Base-by-base conservation (phyloP, 164 flowering plant species). In the Annona cherimola region DNA sequence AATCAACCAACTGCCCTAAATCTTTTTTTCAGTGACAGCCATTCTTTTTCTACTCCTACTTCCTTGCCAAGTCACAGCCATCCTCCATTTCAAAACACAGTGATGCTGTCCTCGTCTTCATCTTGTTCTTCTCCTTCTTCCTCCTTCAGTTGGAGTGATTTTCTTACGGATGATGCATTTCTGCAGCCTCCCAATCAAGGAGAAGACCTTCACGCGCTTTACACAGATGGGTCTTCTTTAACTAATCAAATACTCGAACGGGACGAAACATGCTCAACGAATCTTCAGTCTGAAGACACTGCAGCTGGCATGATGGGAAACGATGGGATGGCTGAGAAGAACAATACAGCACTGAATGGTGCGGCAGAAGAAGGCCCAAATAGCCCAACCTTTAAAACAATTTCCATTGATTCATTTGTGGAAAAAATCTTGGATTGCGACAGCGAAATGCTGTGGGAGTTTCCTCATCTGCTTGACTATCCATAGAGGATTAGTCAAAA, bases 361-460 rank as follows among this genome's bases (percentile, higher is more conserved):
- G 20, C 62, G 40, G 42, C 39, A 65, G 14, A 18, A 43, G 42
- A 16, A 65, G 69, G 68, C n/a, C 2, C 67, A 71, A 4, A 35
- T 61, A 44, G 67, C 4, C 11, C 61, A 60, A 77, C 46, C 26
- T 46, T 42, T 35, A 78, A 69, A 62, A 61, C 75, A 61, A 71
- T 81, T 77, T 83, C 90, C 7, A 75, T 42, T 60, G 81, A 72
- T 54, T 86, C 95, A 2, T 93, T 94, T 71, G 84, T 90, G 66
- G 89, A 91, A 43, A 71, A 76, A 7, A 84, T 94, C 65, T 75
- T 94, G 82, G 88, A 87, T 73, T 78, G 70, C 41, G 94, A 91
- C 71, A 79, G 76, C 9, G 79, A 88, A 78, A 84, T 91, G 78
- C 69, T 69, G 60, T 79, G 82, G 45, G 84, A 83, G 6, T 86